Evolutionary conservation across 1,284 basidiomycete genomes (phyloP).

Genomic region (Ustilago shanxiensis): DNA sequence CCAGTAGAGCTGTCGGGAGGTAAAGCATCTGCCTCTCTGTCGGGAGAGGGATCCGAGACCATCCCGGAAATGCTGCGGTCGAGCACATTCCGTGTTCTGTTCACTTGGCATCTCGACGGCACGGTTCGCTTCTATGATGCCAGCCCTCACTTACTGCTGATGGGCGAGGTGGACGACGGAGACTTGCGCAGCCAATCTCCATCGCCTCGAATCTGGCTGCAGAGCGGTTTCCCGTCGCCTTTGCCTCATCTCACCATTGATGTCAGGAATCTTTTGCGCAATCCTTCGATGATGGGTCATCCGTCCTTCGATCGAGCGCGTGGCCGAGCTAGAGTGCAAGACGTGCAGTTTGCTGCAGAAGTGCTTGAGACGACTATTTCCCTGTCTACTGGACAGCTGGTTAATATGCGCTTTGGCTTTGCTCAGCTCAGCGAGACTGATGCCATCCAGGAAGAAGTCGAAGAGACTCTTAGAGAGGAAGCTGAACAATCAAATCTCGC

Average conservation of each 20-base stretch:
- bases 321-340: constrained; percentile 30
- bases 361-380: constrained; percentile 55
- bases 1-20: constrained; percentile 52
- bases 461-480: constrained; percentile 42
- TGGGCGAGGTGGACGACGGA: constrained; percentile 45
- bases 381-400: constrained; percentile 55
- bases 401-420: constrained; percentile 55
- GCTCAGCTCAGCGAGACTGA: constrained; percentile 54
- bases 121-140: constrained; percentile 64
- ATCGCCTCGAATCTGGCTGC: constrained; percentile 35
- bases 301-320: constrained; percentile 54
- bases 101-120: constrained; percentile 68
- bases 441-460: constrained; percentile 51
- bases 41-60: constrained; percentile 32
- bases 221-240: constrained; percentile 58
- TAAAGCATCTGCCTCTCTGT: constrained; percentile 39
- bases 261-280: constrained; percentile 36
- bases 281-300: constrained; percentile 41
- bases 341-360: constrained; percentile 57
- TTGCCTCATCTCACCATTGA: constrained; percentile 63
- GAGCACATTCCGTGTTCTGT: constrained; percentile 48
- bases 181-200: constrained; percentile 26
- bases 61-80: constrained; percentile 35
- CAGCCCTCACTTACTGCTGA: constrained; percentile 62
- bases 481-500: constrained; percentile 29